Conservation (phyloP, 2,329 filamentous ascomycete genomes). For the Neopestalotiopsis sp. region DNA sequence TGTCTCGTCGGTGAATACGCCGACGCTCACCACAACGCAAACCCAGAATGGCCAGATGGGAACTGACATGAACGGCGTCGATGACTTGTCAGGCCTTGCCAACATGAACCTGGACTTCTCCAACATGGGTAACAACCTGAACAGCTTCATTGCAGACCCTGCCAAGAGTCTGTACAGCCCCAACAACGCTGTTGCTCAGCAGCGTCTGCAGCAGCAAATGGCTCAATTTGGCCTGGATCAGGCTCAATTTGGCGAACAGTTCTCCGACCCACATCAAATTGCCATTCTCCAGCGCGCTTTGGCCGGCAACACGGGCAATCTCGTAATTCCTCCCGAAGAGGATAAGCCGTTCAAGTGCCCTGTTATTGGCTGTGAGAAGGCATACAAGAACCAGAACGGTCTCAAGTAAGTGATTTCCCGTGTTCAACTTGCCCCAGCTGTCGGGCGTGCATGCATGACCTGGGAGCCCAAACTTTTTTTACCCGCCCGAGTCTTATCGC, state of each 20-base stretch:
- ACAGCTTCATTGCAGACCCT: constrained; percentile 84
- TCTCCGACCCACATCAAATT: constrained; percentile 71
- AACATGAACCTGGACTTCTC: constrained; percentile 64
- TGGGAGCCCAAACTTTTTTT: not conserved
- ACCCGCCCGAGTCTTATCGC: constrained; percentile 19
- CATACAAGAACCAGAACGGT: constrained; percentile 99
- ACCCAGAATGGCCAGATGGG: constrained; percentile 61
- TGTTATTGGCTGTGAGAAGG: constrained; percentile 98
- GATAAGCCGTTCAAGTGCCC: constrained; percentile 98
- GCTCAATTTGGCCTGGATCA: constrained; percentile 77
- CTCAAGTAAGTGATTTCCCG: constrained; percentile 73
- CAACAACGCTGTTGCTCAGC: constrained; percentile 71
- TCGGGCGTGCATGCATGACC: not conserved
- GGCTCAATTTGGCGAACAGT: constrained; percentile 71
- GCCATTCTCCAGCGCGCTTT: constrained; percentile 56
- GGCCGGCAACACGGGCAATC: constrained; percentile 51
- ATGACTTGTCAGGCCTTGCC: constrained; percentile 69
- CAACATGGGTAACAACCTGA: constrained; percentile 51
- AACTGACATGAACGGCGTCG: constrained; percentile 64
- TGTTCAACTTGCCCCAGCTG: constrained; percentile 18
- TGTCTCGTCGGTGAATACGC: constrained; percentile 96
- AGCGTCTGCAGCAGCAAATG: constrained; percentile 69
- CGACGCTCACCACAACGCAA: constrained; percentile 82
- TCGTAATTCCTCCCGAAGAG: constrained; percentile 79
- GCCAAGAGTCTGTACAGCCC: constrained; percentile 92